Evolutionary conservation across 2,329 filamentous ascomycete species (phyloP).

Genomic region (Blastomyces parvus): DNA sequence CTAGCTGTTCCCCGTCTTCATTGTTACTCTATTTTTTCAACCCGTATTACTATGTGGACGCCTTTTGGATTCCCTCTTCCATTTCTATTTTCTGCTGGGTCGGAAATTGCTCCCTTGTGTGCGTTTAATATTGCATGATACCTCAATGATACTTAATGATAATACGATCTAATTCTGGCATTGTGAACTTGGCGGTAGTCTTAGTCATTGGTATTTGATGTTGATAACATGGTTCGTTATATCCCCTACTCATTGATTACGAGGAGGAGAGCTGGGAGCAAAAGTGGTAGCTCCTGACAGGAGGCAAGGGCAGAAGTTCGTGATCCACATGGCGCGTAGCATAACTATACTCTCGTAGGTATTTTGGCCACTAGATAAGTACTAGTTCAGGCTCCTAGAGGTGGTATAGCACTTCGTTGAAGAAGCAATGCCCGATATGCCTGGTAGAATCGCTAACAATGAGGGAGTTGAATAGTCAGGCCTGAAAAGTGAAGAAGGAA

Average conservation of each 20-base stretch:
- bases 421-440: too few relatives aligned
- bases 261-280: background rate
- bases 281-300: background rate
- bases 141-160: slow-evolving; percentile 8
- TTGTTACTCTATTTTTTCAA: slow-evolving; percentile 3
- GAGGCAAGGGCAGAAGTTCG: background rate
- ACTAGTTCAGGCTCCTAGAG: too few relatives aligned
- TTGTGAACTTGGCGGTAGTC: background rate
- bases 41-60: background rate
- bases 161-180: slow-evolving; percentile 6
- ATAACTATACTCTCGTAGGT: background rate
- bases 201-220: background rate
- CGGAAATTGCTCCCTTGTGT: background rate
- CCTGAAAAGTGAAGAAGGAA: too few relatives aligned
- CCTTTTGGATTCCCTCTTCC: background rate
- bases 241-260: background rate
- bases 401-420: too few relatives aligned
- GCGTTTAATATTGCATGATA: slow-evolving; percentile 2
- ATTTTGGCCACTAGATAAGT: background rate
- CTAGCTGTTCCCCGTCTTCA: background rate
- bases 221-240: background rate
- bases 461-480: too few relatives aligned
- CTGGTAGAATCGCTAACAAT: too few relatives aligned
- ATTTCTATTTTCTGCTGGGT: background rate
- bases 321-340: too few relatives aligned